Base-by-base conservation (phyloP, 768 basidiomycete species). In the Trametes villosa region DNA sequence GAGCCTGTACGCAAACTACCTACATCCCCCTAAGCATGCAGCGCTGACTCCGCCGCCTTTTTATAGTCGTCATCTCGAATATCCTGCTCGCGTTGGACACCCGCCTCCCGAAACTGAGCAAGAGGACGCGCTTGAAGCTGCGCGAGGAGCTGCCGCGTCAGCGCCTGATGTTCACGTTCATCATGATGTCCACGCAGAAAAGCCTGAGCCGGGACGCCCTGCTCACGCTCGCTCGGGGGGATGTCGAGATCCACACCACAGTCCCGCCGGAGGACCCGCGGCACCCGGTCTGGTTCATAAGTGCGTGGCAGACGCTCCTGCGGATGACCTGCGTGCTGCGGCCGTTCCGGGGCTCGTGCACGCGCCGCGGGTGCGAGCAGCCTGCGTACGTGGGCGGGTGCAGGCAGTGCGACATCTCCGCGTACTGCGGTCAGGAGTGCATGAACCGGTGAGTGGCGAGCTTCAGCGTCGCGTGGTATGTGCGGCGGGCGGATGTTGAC, bases 281-380 rank as follows among this genome's bases (percentile, higher is more conserved):
- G 1, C 55, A 57, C 33, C 55, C 55, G 15, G 26, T 57, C 15
- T 57, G 55, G 55, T 9, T 36, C 9, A 26, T 38, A 3, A 27
- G 34, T 17, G 34, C 34, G 18, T 57, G 55, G 55, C 55, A 57
- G n/a, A 4, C 48, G 17, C 55, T 57, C 7, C 27, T 29, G 26
- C 22, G 46, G 36, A 13, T 57, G 3, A 57, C 55, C 24, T 27
- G 27, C 34, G 8, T 46, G 26, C 18, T 48, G 24, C 55, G 55
- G 9, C 55, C 55, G 26, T 48, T 20, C 34, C 46, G 36, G 5
- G 45, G 18, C 3, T 18, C 36, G 11, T 57, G 55, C n/a, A 38
- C 45, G 7, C 36, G 36, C 7, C 55, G 45, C n/a, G 55, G 55
- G 7, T 57, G 55, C 27, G 55, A 57, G 27, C 47, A 57, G 1